Evolutionary conservation across 352 stramenopile genomes (phyloP), one percentile per base, ranked within the genome.

Genomic region (Thalassiosira allenii): DNA sequence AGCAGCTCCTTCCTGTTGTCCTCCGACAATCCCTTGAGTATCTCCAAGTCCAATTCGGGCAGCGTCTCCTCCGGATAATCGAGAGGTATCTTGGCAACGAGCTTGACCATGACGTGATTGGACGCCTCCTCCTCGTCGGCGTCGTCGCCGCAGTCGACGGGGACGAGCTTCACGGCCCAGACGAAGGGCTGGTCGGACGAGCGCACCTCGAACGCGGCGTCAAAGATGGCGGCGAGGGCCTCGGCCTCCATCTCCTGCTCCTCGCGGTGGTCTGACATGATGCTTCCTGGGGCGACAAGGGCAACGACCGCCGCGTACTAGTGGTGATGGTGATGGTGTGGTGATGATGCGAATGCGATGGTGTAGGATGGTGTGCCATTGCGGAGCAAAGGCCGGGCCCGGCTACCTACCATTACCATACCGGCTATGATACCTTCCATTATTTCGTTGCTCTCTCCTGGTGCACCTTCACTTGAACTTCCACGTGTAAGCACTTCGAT

Each of bases 201-300:
- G 43, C 84, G 44, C 23, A 90, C 86, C 68, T 87, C 78, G 12
- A 90, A 86, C n/a, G 76, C 75, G 22, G 81, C 80, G 49, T 92
- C 87, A 70, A 92, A 94, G 58, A 94, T 94, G 22, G 89, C 87
- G 3, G 57, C 64, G 52, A 94, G 71, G 11, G 89, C 89, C 72
- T 94, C 89, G 22, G 80, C 82, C 74, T 94, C 89, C 85, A 93
- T 91, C 79, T 94, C 86, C 79, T 94, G 89, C 70, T 94, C 89
- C 83, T 94, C 89, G 17, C 69, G 66, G 41, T 91, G 83, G 58
- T 92, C 89, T 9, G 82, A 81, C 89, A 91, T 93, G 32, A 14
- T 81, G n/a, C 5, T 71, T 40, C 3, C 37, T 34, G 62, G 30
- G 32, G 20, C 30, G 17, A 22, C 37, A n/a, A n/a, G n/a, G n/a